These are phyloP conservation scores for Pezicula carpinea DNA, from an alignment of 2,329 filamentous ascomycete genomes.

Conservation along the genomic window DNA sequence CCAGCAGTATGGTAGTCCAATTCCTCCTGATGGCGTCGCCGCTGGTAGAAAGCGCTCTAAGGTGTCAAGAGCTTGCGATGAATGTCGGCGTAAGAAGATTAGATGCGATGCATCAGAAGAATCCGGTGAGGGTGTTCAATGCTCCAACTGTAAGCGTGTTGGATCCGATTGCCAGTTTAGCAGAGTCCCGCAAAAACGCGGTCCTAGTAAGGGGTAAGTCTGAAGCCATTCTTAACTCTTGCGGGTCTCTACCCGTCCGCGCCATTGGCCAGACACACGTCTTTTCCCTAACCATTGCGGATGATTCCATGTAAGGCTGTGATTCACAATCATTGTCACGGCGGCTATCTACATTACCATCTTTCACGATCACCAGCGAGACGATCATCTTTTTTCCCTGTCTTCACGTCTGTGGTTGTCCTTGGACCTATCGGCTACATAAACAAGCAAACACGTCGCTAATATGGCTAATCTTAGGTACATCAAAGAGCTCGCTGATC, in stretches of 20 bases:
- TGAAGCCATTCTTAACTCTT: not conserved
- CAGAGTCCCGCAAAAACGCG: slow-evolving; percentile 80
- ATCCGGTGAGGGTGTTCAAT: slow-evolving; percentile 61
- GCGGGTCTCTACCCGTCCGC: not conserved
- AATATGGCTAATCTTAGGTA: slow-evolving; percentile 48
- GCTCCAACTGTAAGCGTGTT: slow-evolving; percentile 75
- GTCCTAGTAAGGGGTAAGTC: slow-evolving; percentile 78
- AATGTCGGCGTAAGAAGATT: slow-evolving; percentile 85
- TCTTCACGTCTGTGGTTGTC: not conserved
- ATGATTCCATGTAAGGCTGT: no score
- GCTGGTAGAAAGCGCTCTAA: slow-evolving; percentile 72
- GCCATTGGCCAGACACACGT: not conserved
- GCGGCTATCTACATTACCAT: no score
- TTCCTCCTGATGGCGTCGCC: slow-evolving; percentile 38
- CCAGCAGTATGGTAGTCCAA: slow-evolving; percentile 31
- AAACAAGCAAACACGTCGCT: slow-evolving; percentile 12
- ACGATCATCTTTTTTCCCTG: no score
- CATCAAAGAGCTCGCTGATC: slow-evolving; percentile 86
- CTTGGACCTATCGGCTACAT: slow-evolving; percentile 4
- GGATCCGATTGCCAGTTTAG: slow-evolving; percentile 80
- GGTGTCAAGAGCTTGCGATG: slow-evolving; percentile 83
- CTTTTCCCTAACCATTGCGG: no score
- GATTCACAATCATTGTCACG: no score
- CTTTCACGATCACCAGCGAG: no score
- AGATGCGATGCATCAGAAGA: slow-evolving; percentile 81